phyloP scores from a whole-genome alignment of 192 early-diverging fungal genomes.

The Coemansia furcata region DNA sequence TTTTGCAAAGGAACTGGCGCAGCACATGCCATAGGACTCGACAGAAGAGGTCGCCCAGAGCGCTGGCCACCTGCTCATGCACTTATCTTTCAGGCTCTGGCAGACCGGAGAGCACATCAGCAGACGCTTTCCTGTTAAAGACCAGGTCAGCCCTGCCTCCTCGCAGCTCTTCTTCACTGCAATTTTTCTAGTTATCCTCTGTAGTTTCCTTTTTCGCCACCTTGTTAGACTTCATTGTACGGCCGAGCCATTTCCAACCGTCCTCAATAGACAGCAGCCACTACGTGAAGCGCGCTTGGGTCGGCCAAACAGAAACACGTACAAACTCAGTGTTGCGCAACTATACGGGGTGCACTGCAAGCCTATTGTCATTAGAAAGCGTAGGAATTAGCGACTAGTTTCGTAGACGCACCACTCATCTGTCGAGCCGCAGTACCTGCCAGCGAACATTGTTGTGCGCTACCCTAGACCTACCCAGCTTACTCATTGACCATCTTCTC shows the following conservation, averaged over 20 bases:
- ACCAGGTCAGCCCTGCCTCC: slow-evolving; percentile 18
- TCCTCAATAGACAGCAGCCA: not conserved
- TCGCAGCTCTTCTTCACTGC: slow-evolving; percentile 9
- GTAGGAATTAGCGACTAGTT: not conserved
- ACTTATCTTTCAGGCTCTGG: not conserved
- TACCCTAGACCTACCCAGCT: not conserved
- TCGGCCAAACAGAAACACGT: not conserved
- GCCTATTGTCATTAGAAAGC: not conserved
- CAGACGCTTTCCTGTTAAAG: slow-evolving; percentile 32
- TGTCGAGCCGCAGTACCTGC: not conserved
- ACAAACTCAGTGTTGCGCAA: not conserved
- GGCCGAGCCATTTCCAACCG: not conserved
- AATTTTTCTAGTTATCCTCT: not conserved
- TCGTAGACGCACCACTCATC: not conserved
- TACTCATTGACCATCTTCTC: not conserved
- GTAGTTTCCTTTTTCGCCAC: not conserved
- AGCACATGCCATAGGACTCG: slow-evolving; percentile 1
- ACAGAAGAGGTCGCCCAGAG: not conserved
- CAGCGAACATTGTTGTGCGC: not conserved
- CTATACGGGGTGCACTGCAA: not conserved
- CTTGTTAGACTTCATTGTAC: not conserved
- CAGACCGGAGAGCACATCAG: not conserved
- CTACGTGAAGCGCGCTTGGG: not conserved
- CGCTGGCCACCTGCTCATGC: not conserved
- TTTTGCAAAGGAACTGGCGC: not conserved